Conservation (phyloP, 1,284 basidiomycete genomes). For the Cutaneotrichosporon mucoides region DNA sequence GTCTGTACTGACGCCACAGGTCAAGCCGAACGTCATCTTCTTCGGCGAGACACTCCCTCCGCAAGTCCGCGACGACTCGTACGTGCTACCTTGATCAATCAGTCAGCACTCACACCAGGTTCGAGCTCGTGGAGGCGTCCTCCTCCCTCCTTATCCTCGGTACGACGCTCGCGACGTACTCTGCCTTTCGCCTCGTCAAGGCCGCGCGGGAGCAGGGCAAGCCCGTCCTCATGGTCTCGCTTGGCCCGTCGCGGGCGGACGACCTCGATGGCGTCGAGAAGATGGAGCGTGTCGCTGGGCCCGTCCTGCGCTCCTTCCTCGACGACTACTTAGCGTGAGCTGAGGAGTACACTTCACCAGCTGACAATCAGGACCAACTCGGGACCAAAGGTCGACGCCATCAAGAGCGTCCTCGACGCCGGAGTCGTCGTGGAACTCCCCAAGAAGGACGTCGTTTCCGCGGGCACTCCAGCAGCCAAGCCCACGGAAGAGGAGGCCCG, state of each 20-base stretch:
- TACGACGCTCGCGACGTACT: slow-evolving; percentile 86
- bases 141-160: slow-evolving; percentile 74
- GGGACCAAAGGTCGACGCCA: slow-evolving; percentile 36
- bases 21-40: slow-evolving; percentile 80
- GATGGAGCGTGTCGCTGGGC: slow-evolving; percentile 66
- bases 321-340: slow-evolving; percentile 42
- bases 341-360: too few relatives aligned
- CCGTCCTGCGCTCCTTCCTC: slow-evolving; percentile 60
- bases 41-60: slow-evolving; percentile 75
- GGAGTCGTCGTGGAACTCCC: slow-evolving; percentile 37
- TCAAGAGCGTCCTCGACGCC: slow-evolving; percentile 31
- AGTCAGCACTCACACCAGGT: slow-evolving; percentile 50
- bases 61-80: slow-evolving; percentile 66
- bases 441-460: slow-evolving; percentile 7
- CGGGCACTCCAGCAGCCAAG: background rate
- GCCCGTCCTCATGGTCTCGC: slow-evolving; percentile 72
- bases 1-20: slow-evolving; percentile 21
- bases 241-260: slow-evolving; percentile 82
- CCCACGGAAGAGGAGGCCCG: background rate
- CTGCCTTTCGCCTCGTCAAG: slow-evolving; percentile 79
- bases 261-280: slow-evolving; percentile 66
- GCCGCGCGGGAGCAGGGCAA: slow-evolving; percentile 70
- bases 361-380: slow-evolving; percentile 23
- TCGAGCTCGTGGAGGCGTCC: slow-evolving; percentile 58
- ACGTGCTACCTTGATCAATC: slow-evolving; percentile 35